Evolutionary conservation across 1,139 yeast species (phyloP).

Genomic region (Geotrichum armillariae): DNA sequence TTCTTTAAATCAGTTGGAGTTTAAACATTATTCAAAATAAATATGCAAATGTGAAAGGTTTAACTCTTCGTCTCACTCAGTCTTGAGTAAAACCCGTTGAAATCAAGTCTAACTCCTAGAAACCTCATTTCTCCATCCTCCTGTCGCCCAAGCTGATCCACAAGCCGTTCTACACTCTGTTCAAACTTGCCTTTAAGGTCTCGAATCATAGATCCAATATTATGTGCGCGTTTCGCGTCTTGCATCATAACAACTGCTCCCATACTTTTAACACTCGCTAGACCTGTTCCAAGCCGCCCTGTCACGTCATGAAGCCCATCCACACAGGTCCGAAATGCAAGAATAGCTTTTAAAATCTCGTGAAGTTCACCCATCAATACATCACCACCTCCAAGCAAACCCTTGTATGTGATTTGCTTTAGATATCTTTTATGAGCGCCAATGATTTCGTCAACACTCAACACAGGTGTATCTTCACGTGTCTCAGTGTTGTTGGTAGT

Average conservation of each 20-base stretch:
- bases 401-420: conserved; percentile 38
- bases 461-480: conserved; percentile 17
- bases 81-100: conserved; percentile 37
- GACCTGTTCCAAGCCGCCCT: conserved; percentile 11
- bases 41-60: too few species aligned
- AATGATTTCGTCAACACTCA: conserved; percentile 42
- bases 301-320: conserved; percentile 32
- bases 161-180: conserved; percentile 29
- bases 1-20: conserved; percentile 44
- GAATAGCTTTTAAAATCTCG: conserved; percentile 37
- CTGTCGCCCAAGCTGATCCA: conserved; percentile 34
- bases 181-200: conserved; percentile 29
- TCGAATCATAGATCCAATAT: conserved; percentile 20
- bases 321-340: conserved; percentile 30
- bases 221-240: conserved; percentile 22
- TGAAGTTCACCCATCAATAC: conserved; percentile 38
- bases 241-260: neutral
- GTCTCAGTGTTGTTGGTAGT: conserved; percentile 10
- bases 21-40: conserved; percentile 17
- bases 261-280: conserved; percentile 8
- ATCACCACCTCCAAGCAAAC: conserved; percentile 39
- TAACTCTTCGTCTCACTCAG: conserved; percentile 8
- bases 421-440: conserved; percentile 39
- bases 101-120: conserved; percentile 41
- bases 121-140: conserved; percentile 41